These are phyloP conservation scores for Salix caprea DNA, from an alignment of 345 rosid species.

Conservation along the genomic window DNA sequence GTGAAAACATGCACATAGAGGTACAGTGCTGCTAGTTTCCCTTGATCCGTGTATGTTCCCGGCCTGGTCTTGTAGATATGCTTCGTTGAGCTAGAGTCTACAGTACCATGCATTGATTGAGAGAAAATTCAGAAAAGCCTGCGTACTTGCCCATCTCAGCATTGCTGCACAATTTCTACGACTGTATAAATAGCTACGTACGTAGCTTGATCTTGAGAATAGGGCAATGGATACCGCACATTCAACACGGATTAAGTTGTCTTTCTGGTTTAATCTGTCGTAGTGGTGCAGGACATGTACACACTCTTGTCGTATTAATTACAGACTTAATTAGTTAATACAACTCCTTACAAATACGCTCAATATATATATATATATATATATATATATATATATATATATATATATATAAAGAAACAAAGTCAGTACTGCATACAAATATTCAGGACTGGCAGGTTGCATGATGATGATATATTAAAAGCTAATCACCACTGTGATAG, in stretches of 20 bases:
- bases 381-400: too few relatives aligned
- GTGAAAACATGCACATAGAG: background rate
- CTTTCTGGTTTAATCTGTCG: background rate
- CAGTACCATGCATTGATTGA: constrained; percentile 24
- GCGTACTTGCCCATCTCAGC: background rate
- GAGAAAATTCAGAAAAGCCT: background rate
- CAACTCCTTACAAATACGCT: background rate
- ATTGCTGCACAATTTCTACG: background rate
- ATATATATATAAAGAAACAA: background rate
- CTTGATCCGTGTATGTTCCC: background rate
- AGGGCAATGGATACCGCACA: background rate
- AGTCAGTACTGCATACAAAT: background rate
- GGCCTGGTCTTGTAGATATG: background rate
- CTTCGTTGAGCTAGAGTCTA: background rate
- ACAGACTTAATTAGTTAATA: background rate
- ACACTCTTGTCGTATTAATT: background rate
- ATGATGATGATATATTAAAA: background rate
- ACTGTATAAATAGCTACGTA: background rate
- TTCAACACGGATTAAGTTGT: background rate
- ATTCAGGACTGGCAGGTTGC: background rate
- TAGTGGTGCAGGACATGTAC: background rate
- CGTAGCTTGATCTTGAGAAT: background rate
- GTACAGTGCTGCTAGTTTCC: background rate
- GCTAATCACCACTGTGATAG: background rate
- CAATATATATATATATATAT: too few relatives aligned